Evolutionary conservation across 2,329 filamentous ascomycete species (phyloP).

Genomic region (Pseudogymnoascus sp.): DNA sequence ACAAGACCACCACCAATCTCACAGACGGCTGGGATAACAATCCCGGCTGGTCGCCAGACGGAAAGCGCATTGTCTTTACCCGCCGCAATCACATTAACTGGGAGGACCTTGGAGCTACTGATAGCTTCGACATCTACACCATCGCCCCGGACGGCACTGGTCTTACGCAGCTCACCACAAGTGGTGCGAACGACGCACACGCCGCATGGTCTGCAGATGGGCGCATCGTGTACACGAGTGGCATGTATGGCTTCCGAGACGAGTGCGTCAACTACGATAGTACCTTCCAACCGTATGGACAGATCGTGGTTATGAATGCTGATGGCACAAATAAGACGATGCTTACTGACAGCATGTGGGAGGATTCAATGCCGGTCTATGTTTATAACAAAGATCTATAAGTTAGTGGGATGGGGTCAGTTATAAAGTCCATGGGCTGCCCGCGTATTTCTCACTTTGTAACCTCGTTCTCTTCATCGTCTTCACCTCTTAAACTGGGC

Average conservation of each 20-base stretch:
- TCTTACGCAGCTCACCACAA: slow-evolving; percentile 28
- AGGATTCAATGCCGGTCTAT: slow-evolving; percentile 28
- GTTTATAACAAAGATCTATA: slow-evolving; percentile 15
- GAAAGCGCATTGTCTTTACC: slow-evolving; percentile 33
- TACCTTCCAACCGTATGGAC: slow-evolving; percentile 38
- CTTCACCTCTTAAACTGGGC: too few species aligned
- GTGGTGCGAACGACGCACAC: slow-evolving; percentile 36
- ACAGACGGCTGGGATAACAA: slow-evolving; percentile 34
- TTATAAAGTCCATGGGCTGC: too few species aligned
- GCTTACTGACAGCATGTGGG: slow-evolving; percentile 29
- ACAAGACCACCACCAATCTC: slow-evolving; percentile 24
- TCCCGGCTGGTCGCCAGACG: slow-evolving; percentile 33
- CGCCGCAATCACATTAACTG: slow-evolving; percentile 26
- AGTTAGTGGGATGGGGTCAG: not conserved
- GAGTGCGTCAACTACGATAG: slow-evolving; percentile 35
- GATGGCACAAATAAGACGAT: slow-evolving; percentile 31
- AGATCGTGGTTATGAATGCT: slow-evolving; percentile 37
- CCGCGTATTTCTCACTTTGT: too few species aligned
- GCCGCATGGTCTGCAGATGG: slow-evolving; percentile 37
- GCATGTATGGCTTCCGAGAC: slow-evolving; percentile 37
- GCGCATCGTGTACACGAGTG: slow-evolving; percentile 34
- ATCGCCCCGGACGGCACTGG: slow-evolving; percentile 35
- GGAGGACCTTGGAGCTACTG: slow-evolving; percentile 1
- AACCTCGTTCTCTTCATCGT: too few species aligned
- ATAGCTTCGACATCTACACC: slow-evolving; percentile 32